Evolutionary conservation across 2,329 filamentous ascomycete genomes (phyloP), one percentile per base, ranked within the genome.

Genomic region (Aotearoamyces nothofagi): DNA sequence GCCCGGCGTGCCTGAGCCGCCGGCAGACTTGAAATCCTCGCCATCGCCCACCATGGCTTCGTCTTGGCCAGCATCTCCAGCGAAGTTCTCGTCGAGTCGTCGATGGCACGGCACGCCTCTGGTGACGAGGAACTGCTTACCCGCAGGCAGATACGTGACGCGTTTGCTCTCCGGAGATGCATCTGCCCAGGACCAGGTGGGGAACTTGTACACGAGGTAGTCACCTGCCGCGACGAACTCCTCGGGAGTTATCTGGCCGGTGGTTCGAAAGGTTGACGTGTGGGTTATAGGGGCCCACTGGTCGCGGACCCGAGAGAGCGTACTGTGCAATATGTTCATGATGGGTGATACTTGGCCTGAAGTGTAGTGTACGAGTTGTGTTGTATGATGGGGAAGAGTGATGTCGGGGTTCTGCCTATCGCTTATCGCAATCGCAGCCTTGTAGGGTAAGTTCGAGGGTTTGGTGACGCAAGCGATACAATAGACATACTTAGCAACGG

Each of bases 131-230:
- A 84, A 98, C 65, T 98, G 90, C 60, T 96, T 98, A 29, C 79
- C 82, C 0, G 74, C 58, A 1, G 90, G 90, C 4, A 98, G 71
- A 50, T 92, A 81, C 39, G 63, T 61, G 31, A 81, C 80, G 38
- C 84, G 78, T 52, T 83, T 81, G 36, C 70, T 66, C 2, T 76
- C 69, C n/a, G 75, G 72, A 31, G 87, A 80, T 41, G 87, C 86
- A 45, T 90, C 82, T 40, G 79, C 75, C 90, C 90, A 98, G 27
- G 82, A 79, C 90, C 90, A 98, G 33, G 87, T 92, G 6, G 87
- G 90, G 58, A 98, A 98, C 62, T 94, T 96, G 73, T 92, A 93
- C 48, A 93, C 86, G 20, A 98, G 74, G 53, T 96, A 98, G 60
- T 98, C 90, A 44, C 90, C 90, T 3, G 90, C 90, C 4, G 80